Base-by-base conservation (phyloP, 139 green algal species). In the Haematococcus lacustris region DNA sequence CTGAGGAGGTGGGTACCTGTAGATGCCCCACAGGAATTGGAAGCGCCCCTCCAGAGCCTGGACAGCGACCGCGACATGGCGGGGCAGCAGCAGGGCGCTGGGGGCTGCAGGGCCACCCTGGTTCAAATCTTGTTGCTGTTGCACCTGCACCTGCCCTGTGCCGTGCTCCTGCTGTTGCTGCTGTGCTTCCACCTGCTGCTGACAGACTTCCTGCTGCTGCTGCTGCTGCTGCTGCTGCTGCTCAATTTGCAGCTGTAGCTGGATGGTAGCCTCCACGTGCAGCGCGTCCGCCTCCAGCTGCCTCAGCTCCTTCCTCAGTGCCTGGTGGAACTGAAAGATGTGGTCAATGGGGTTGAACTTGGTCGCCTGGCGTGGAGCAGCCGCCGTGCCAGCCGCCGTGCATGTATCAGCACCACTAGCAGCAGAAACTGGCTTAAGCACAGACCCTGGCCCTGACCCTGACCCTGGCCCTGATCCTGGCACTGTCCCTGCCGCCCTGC, bases 271-370 rank as follows among this genome's bases (percentile, higher is more conserved):
- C 76, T 92, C 84, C 41, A 92, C 53, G 23, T 40, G 66, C 51
- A 80, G 75, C 0, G 90, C 90, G 43, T 94, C 89, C 32, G 80
- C 51, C 75, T 96, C 92, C 64, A 98, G 82, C 66, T 89, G 78
- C 28, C 80, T 76, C 62, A 99, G 80, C 73, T 99, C 95, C 75
- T 92, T 81, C 21, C 76, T 60, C 30, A 95, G 69, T 1, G 89
- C 90, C 63, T 88, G 79, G 68, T 96, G 91, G 68, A 96, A 94
- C 73, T 94, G 74, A 69, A 99, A 99, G 73, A 99, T 99, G 84
- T 98, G 93, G 76, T 99, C 95, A 35, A 99, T 97, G 37, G 92
- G 92, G 50, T 88, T 92, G 62, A 70, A 80, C 43, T 71, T 60
- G n/a, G n/a, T n/a, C n/a, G n/a, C n/a, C n/a, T n/a, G n/a, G n/a